A percentile compares a stretch with the other conserved stretches of the same genome.
phyloP scores from a whole-genome alignment of 2,329 filamentous ascomycete genomes.

The Chaetomium sp. region DNA sequence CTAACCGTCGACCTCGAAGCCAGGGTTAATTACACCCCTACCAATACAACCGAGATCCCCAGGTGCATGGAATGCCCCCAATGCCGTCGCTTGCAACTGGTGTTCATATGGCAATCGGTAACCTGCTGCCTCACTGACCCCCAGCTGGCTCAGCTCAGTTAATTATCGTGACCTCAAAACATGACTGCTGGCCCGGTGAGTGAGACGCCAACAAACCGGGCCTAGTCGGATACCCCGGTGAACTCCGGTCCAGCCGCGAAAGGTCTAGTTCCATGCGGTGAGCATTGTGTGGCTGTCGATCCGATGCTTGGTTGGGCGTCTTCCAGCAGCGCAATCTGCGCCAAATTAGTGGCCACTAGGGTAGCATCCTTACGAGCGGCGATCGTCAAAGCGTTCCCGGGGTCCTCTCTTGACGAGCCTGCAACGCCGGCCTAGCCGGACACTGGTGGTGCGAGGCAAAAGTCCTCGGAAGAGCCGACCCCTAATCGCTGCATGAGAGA shows the following conservation, averaged over 20 bases:
- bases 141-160: not conserved
- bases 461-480: not conserved
- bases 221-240: not conserved
- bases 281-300: slow-evolving; percentile 15
- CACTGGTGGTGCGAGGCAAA: not conserved
- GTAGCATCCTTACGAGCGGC: not conserved
- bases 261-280: slow-evolving; percentile 6
- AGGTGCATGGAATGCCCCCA: not conserved
- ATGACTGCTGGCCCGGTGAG: not conserved
- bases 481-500: no score
- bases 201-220: not conserved
- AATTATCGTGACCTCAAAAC: not conserved
- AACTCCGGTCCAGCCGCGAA: not conserved
- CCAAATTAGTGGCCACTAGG: not conserved
- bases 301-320: slow-evolving; percentile 10
- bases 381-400: not conserved
- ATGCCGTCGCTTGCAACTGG: not conserved
- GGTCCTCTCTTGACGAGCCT: not conserved
- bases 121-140: not conserved
- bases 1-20: not conserved
- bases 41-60: no score
- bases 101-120: not conserved
- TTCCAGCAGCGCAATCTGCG: not conserved
- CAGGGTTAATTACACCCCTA: not conserved
- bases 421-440: not conserved